Conservation (phyloP, 2,329 filamentous ascomycete species). For the Botrytis elliptica region DNA sequence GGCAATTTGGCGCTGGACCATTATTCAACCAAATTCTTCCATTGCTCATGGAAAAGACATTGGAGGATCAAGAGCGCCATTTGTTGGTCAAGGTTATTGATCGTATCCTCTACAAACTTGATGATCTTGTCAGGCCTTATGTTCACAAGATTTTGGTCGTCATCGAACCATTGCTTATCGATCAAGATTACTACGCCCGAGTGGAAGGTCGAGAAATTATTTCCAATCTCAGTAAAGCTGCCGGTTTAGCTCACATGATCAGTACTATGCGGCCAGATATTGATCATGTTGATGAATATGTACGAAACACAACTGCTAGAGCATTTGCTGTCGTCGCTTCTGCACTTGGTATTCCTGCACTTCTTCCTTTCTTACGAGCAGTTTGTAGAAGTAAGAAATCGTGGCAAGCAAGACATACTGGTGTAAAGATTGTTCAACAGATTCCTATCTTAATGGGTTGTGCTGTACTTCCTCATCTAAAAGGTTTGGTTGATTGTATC, state of each 20-base stretch:
- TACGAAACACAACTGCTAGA: constrained; percentile 93
- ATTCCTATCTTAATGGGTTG: constrained; percentile 99
- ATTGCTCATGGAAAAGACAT: constrained; percentile 93
- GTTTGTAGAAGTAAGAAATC: constrained; percentile 98
- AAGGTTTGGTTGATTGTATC: constrained; percentile 94
- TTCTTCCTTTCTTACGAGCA: constrained; percentile 90
- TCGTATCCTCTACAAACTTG: constrained; percentile 95
- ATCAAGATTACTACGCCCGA: constrained; percentile 98
- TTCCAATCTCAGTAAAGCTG: constrained; percentile 94
- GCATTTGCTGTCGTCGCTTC: constrained; percentile 97
- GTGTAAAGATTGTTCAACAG: constrained; percentile 98
- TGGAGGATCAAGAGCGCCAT: constrained; percentile 98
- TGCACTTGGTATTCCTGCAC: constrained; percentile 89
- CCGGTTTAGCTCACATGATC: constrained; percentile 97
- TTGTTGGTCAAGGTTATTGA: constrained; percentile 98
- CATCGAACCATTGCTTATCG: constrained; percentile 97
- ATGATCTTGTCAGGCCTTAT: constrained; percentile 92
- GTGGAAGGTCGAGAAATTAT: constrained; percentile 99
- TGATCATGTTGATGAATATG: constrained; percentile 97
- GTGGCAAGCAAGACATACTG: constrained; percentile 96
- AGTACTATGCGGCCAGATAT: constrained; percentile 99
- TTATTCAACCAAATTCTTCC: constrained; percentile 98
- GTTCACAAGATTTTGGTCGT: constrained; percentile 98
- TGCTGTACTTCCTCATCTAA: constrained; percentile 90
- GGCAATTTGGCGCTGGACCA: constrained; percentile 89